Evolutionary conservation across 2,329 filamentous ascomycete genomes (phyloP).

Genomic region (Hymenoscyphus infarciens): DNA sequence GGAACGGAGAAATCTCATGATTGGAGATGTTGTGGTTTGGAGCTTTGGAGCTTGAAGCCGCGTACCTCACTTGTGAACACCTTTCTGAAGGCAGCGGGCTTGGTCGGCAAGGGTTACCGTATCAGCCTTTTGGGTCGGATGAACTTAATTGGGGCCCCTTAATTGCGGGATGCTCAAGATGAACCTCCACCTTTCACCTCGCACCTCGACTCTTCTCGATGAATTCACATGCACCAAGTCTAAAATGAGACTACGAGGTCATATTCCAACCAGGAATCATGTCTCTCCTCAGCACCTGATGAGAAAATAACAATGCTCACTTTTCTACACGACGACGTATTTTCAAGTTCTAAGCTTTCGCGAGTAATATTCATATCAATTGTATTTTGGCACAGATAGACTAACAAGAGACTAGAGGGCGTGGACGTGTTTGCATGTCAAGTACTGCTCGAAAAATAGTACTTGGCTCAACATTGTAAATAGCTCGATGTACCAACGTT

Average conservation of each 20-base stretch:
- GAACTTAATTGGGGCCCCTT: not conserved
- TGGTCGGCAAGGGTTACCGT: not conserved
- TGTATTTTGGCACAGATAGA: not conserved
- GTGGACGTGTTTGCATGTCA: too few species aligned
- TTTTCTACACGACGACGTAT: not conserved
- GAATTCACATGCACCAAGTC: not conserved
- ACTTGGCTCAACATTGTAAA: too few species aligned
- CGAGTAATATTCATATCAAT: not conserved
- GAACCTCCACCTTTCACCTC: not conserved
- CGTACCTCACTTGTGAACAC: conserved; percentile 10
- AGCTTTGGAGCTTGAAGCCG: conserved; percentile 4
- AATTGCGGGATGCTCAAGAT: too few species aligned
- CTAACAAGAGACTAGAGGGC: too few species aligned
- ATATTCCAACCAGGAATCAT: too few species aligned
- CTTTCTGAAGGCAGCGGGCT: conserved; percentile 1
- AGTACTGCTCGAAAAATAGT: too few species aligned
- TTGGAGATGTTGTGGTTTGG: conserved; percentile 15
- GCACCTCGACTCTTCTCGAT: not conserved
- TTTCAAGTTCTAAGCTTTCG: not conserved
- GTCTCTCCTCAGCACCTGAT: too few species aligned
- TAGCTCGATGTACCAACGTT: too few species aligned
- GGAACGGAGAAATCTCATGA: conserved; percentile 42
- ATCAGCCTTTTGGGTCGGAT: not conserved
- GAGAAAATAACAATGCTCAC: not conserved
- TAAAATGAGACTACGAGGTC: not conserved